Percentiles rank a stretch among this genome's conserved stretches.
phyloP scores from a whole-genome alignment of 768 basidiomycete species.

The Serpula lacrymans region DNA sequence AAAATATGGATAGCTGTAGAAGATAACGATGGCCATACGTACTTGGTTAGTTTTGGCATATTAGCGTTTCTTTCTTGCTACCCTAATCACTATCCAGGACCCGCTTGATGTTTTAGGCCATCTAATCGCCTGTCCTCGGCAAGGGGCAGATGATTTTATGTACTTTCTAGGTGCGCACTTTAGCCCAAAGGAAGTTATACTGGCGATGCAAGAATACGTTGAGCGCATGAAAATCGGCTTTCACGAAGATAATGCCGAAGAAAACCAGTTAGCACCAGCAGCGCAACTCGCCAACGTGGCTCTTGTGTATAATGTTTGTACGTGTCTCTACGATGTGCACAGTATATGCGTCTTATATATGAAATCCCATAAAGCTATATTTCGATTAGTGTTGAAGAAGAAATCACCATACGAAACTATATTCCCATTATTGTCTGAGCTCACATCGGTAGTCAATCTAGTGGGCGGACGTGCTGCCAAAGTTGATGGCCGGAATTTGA shows the following conservation, averaged over 20 bases:
- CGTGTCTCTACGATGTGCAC: constrained; percentile 15
- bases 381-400: constrained; percentile 22
- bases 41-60: constrained; percentile 13
- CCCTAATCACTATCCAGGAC: constrained; percentile 27
- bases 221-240: constrained; percentile 25
- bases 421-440: constrained; percentile 14
- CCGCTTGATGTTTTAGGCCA: constrained; percentile 35
- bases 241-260: constrained; percentile 17
- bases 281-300: constrained; percentile 16
- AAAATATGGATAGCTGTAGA: constrained; percentile 13
- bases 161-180: constrained; percentile 23
- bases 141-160: constrained; percentile 31
- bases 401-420: constrained; percentile 17
- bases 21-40: constrained; percentile 12
- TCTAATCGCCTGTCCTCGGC: constrained; percentile 28
- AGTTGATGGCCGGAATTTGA: constrained; percentile 16
- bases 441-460: constrained; percentile 12
- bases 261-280: constrained; percentile 7
- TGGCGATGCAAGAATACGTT: constrained; percentile 37
- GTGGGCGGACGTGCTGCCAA: constrained; percentile 11
- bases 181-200: constrained; percentile 40
- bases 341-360: constrained; percentile 13
- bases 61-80: neutral
- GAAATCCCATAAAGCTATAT: constrained; percentile 15
- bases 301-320: constrained; percentile 20